Evolutionary conservation across 805 yeast species (phyloP), one percentile per base, ranked within the genome.

Genomic region (Candida xyloterini): DNA sequence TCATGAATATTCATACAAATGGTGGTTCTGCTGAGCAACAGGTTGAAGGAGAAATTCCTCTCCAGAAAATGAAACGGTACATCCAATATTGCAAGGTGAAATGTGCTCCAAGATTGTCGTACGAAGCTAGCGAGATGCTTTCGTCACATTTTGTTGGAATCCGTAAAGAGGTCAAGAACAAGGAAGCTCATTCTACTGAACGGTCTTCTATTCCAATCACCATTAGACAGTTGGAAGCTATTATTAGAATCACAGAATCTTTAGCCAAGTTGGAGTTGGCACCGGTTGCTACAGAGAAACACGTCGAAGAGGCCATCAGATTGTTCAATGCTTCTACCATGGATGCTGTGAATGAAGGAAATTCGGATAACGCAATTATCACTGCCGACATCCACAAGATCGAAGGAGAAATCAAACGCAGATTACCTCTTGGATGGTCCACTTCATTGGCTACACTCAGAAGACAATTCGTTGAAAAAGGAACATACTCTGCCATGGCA

Each of bases 131-230:
- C 2, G 96, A 89, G 62, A 80, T 81, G 62, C 73, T 93, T 44
- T 82, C 95, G 10, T 84, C 96, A 7, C 95, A 93, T 61, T 93
- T 91, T 60, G 96, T 93, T 27, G 81, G 85, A 31, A 89, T 93
- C 52, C 74, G 99, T 59, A 82, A 84, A 53, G 81, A 81, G 45
- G 81, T 93, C 40, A 89, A 86, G 50, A 74, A 78, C 42, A 83
- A 78, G 53, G 99, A 93, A 67, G 69, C 79, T 13, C 81, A 80
- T 47, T 79, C 89, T 47, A 81, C 88, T 46, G 96, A 84, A 58
- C 74, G 97, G 53, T 89, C 97, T 1, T 84, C 96, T 1, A 93
- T 93, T 56, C 99, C 99, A 22, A 91, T 93, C 57, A 93, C 99
- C 0, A 80, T 93, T 31, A 89, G 99, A 73, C 99, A 93, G 68